phyloP scores from a whole-genome alignment of 257 asterid genomes.

The Petrea volubilis region DNA sequence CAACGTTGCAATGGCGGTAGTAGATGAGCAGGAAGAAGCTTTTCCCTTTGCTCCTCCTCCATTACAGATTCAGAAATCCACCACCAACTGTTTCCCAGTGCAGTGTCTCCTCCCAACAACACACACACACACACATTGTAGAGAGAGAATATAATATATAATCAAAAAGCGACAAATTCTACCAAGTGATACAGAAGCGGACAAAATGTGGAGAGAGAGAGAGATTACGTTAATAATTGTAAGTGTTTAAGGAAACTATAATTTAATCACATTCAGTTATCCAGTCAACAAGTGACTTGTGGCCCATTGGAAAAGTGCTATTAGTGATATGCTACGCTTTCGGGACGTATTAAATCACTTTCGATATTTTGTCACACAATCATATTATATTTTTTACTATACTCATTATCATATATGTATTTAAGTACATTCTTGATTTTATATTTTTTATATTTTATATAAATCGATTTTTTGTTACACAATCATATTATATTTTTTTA shows the following conservation, averaged over 20 bases:
- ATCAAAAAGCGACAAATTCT: slow-evolving; percentile 29
- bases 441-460: too few species aligned
- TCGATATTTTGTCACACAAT: too few species aligned
- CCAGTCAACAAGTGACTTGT: slow-evolving; percentile 27
- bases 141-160: slow-evolving; percentile 28
- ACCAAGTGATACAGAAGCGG: slow-evolving; percentile 30
- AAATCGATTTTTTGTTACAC: too few species aligned
- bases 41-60: slow-evolving; percentile 22
- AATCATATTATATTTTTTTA: too few species aligned
- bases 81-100: slow-evolving; percentile 15
- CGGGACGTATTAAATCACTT: too few species aligned
- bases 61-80: slow-evolving; percentile 33
- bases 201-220: slow-evolving; percentile 25
- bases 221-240: neutral
- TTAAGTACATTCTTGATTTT: too few species aligned
- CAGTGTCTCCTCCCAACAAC: slow-evolving; percentile 22
- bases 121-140: slow-evolving; percentile 33
- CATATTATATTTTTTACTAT: too few species aligned
- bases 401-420: too few species aligned
- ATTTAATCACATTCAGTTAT: slow-evolving; percentile 14
- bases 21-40: slow-evolving; percentile 1
- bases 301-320: too few species aligned
- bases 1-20: slow-evolving; percentile 33
- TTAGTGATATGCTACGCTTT: too few species aligned
- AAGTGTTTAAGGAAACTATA: neutral